Evolutionary conservation across 1,284 basidiomycete species (phyloP), one percentile per base, ranked within the genome.

Genomic region (Phaffia rhodozyma): DNA sequence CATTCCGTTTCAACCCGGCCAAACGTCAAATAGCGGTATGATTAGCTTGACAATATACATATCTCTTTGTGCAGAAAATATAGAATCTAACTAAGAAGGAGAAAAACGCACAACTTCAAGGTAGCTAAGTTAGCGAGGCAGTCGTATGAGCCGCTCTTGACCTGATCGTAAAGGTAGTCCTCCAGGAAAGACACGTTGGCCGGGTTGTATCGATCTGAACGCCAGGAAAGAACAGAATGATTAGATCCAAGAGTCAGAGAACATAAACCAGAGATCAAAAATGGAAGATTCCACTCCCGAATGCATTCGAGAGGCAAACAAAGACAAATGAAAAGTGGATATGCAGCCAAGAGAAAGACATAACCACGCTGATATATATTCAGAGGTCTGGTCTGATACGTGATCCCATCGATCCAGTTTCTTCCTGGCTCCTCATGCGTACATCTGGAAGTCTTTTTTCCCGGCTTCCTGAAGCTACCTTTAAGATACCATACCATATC

Each of bases 131-230:
- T 96, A 59, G 92, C 91, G 52, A 97, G 82, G 70, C 89, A 87
- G 75, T 97, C 93, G 72, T 96, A 96, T 72, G 91, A 86, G 71
- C 86, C 85, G 70, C 83, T 87, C 70, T 89, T 82, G 70, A 91
- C 88, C 77, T 97, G 92, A 73, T 89, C 84, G 73, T 86, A 88
- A 66, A 97, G 84, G 78, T 97, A 97, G 73, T 96, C 93, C 78
- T 96, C 91, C 66, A 97, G 84, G 68, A 92, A 88, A 52, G 84
- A 81, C 66, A 94, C 84, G 76, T 96, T 97, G 66, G 87, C 87
- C 50, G 92, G 92, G 77, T 97, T 97, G 78, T 97, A 97, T 67
- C 92, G 85, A 80, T 97, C 91, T 92, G 69, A 21, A 61, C 16
- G 16, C 29, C 23, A 63, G 56, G 23, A 62, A 56, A 53, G 51